These are phyloP conservation scores for Xylaria sp. DNA, from an alignment of 2,329 filamentous ascomycete species.

Conservation along the genomic window DNA sequence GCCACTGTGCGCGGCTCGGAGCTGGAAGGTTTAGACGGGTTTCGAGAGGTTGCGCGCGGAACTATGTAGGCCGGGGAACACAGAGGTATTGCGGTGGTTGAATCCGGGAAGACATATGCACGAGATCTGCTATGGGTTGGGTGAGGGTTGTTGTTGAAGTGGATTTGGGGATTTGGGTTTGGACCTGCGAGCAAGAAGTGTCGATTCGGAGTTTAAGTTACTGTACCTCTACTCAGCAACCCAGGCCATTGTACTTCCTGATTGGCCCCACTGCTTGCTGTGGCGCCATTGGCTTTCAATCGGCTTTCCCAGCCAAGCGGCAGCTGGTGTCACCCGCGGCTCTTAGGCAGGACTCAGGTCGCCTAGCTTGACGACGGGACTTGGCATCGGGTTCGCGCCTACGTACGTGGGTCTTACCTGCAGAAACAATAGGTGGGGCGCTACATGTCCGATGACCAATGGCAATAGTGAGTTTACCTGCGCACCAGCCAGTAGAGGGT, in stretches of 20 bases:
- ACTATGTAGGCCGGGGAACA: not conserved
- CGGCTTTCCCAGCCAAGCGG: not conserved
- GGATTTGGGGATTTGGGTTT: not conserved
- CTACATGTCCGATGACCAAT: not conserved
- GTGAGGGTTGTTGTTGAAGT: slow-evolving; percentile 10
- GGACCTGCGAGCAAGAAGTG: not conserved
- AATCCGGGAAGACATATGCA: slow-evolving; percentile 14
- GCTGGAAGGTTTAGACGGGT: not conserved
- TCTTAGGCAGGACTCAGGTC: not conserved
- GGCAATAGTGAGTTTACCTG: not conserved
- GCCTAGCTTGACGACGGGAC: not conserved
- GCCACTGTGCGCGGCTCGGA: not conserved
- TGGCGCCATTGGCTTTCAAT: not conserved
- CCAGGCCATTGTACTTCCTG: not conserved
- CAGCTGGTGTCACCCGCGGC: slow-evolving; percentile 21
- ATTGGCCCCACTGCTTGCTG: not conserved
- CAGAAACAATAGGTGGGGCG: slow-evolving; percentile 2
- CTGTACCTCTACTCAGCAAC: not conserved
- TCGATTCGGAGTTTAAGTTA: slow-evolving; percentile 3
- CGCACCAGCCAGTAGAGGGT: not conserved
- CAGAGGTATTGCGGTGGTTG: not conserved
- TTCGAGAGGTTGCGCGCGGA: not conserved
- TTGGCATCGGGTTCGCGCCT: slow-evolving; percentile 1
- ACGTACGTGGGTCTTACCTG: slow-evolving; percentile 12
- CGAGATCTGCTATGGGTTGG: slow-evolving; percentile 9